A percentile compares a stretch with the other conserved stretches of the same genome.
Conservation (phyloP, 1,139 yeast species). For the Saccharomycopsis hybrid region DNA sequence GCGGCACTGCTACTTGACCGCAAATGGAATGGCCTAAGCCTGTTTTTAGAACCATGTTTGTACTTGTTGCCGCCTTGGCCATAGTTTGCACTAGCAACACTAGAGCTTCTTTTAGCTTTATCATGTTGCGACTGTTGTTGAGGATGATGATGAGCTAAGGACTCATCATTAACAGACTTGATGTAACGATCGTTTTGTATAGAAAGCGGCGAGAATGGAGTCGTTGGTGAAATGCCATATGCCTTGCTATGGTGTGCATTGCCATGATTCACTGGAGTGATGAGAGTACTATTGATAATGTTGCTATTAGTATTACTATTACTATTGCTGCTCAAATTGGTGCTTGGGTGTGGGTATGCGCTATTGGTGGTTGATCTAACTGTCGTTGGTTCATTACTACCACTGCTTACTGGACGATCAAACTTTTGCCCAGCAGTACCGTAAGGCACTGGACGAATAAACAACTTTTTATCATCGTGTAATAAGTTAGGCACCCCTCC, state of each 20-base stretch:
- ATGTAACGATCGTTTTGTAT: conserved; percentile 15
- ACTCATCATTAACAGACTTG: conserved; percentile 15
- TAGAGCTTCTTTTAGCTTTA: background rate
- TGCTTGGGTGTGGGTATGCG: background rate
- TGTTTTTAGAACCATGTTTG: conserved; percentile 4
- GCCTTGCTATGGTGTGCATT: background rate
- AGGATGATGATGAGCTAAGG: conserved; percentile 2
- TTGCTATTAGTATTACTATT: too few relatives aligned
- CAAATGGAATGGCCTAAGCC: conserved; percentile 17
- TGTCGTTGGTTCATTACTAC: conserved; percentile 4
- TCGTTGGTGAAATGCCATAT: conserved; percentile 4
- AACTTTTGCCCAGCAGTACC: too few relatives aligned
- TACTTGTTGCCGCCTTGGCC: background rate
- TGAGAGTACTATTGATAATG: background rate
- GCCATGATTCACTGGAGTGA: background rate
- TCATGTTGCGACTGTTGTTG: background rate
- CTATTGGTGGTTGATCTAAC: conserved; percentile 10
- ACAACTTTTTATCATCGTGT: conserved; percentile 6
- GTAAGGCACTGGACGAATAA: conserved; percentile 6
- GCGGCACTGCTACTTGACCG: conserved; percentile 3
- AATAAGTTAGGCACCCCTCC: conserved; percentile 6
- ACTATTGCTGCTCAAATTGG: background rate
- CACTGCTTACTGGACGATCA: too few relatives aligned
- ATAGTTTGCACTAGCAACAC: background rate
- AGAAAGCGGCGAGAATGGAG: conserved; percentile 18